Evolutionary conservation across 768 basidiomycete genomes (phyloP).

Genomic region (Termitomyces sp.): DNA sequence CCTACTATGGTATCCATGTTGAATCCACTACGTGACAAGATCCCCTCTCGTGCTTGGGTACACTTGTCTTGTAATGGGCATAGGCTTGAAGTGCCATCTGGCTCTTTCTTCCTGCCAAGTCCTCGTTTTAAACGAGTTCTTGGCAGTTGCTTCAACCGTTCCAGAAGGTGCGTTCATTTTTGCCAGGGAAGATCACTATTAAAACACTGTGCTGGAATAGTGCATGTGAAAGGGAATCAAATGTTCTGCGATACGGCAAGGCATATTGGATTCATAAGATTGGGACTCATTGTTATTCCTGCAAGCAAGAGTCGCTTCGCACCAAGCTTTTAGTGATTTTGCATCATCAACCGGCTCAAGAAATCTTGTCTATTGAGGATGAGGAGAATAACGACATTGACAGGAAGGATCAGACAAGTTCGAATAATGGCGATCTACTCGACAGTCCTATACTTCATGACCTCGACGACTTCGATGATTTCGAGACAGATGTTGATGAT

Average conservation of each 20-base stretch:
- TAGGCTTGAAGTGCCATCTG: neutral
- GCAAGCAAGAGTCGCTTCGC: conserved; percentile 12
- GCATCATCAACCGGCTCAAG: conserved; percentile 1
- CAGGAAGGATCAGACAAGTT: neutral
- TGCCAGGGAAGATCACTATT: neutral
- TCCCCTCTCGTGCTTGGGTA: conserved; percentile 17
- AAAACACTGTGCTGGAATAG: neutral
- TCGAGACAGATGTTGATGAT: conserved; percentile 7
- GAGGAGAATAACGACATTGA: neutral
- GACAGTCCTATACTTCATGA: conserved; percentile 17
- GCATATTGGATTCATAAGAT: conserved; percentile 8
- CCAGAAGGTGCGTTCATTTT: conserved; percentile 10
- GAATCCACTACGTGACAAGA: conserved; percentile 19
- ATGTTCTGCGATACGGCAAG: conserved; percentile 3
- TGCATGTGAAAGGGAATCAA: conserved; percentile 11
- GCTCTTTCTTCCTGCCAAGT: conserved; percentile 12
- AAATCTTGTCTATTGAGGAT: neutral
- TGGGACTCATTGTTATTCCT: conserved; percentile 10
- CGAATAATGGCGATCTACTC: conserved; percentile 1
- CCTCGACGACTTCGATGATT: conserved; percentile 18
- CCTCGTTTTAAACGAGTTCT: conserved; percentile 14
- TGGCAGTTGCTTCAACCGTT: conserved; percentile 1
- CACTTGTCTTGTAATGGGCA: conserved; percentile 4
- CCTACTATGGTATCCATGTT: conserved; percentile 20
- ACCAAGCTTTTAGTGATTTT: conserved; percentile 13